These are phyloP conservation scores for Pythium chondricola DNA, from an alignment of 352 stramenopile species.

Conservation along the genomic window DNA sequence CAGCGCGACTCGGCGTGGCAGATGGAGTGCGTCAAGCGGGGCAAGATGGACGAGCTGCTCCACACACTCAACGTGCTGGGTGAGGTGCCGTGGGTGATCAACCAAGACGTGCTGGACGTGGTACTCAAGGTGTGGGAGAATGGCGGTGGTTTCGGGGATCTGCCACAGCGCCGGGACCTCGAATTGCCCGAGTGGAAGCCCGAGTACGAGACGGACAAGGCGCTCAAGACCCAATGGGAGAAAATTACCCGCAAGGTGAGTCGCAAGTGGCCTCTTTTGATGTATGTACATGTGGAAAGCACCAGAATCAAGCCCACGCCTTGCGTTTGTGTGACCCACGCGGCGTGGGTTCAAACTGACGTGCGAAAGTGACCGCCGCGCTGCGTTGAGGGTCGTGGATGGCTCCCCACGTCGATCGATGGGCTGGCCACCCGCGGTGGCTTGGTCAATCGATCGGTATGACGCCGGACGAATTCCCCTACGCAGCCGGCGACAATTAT, in stretches of 20 bases:
- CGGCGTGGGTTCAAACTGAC: slow-evolving; percentile 83
- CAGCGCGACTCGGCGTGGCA: slow-evolving; percentile 74
- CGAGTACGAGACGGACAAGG: slow-evolving; percentile 60
- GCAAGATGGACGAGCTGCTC: slow-evolving; percentile 82
- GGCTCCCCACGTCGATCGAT: slow-evolving; percentile 16
- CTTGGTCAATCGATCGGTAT: not conserved
- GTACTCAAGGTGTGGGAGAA: slow-evolving; percentile 89
- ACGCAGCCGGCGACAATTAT: too few relatives aligned
- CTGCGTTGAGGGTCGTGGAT: not conserved
- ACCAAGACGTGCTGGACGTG: slow-evolving; percentile 90
- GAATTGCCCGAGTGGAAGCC: slow-evolving; percentile 49
- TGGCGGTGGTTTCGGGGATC: slow-evolving; percentile 90
- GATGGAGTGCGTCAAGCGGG: slow-evolving; percentile 85
- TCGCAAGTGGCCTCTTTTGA: slow-evolving; percentile 3
- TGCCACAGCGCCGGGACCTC: slow-evolving; percentile 80
- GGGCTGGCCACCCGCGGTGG: slow-evolving; percentile 21
- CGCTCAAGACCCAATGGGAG: slow-evolving; percentile 46
- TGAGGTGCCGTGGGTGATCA: slow-evolving; percentile 94
- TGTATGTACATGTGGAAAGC: slow-evolving; percentile 22
- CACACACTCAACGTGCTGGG: slow-evolving; percentile 91
- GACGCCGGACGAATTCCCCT: too few relatives aligned
- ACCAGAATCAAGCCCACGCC: slow-evolving; percentile 83
- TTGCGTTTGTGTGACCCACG: slow-evolving; percentile 31
- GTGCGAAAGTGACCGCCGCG: slow-evolving; percentile 41
- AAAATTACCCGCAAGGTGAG: slow-evolving; percentile 76